phyloP scores from a whole-genome alignment of 345 rosid species.

The Citrus reticulata region DNA sequence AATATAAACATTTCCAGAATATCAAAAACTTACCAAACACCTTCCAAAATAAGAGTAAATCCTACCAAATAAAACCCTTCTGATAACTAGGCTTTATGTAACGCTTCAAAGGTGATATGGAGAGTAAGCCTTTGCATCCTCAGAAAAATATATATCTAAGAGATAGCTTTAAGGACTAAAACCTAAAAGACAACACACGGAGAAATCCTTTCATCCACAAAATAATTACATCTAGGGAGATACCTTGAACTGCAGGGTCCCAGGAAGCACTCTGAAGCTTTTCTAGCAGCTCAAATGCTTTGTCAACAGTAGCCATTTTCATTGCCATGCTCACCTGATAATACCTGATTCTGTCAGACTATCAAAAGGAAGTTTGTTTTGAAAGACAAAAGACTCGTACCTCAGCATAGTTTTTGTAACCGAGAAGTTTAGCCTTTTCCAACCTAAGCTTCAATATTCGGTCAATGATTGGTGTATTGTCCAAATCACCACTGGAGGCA shows the following conservation, averaged over 20 bases:
- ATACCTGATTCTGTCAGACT: slow-evolving; percentile 19
- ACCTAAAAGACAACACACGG: neutral
- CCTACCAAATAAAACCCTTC: neutral
- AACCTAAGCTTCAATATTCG: slow-evolving; percentile 70
- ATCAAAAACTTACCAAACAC: neutral
- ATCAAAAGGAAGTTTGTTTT: neutral
- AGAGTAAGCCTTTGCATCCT: neutral
- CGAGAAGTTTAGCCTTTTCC: slow-evolving; percentile 80
- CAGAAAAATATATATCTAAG: neutral
- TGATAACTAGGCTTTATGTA: neutral
- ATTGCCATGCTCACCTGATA: slow-evolving; percentile 86
- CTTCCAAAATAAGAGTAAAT: neutral
- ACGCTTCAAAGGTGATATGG: neutral
- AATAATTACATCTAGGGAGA: slow-evolving; percentile 2
- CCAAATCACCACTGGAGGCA: slow-evolving; percentile 77
- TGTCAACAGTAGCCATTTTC: slow-evolving; percentile 92
- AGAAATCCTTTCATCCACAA: neutral
- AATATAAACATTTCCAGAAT: neutral
- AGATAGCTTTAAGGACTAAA: neutral
- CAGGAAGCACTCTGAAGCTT: slow-evolving; percentile 84
- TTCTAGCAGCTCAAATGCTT: slow-evolving; percentile 77
- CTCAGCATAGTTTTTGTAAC: slow-evolving; percentile 85
- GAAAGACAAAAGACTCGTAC: slow-evolving; percentile 32
- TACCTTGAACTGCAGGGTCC: slow-evolving; percentile 88
- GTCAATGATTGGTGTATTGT: slow-evolving; percentile 68